These are phyloP conservation scores for Fusarium pseudonygamai DNA, from an alignment of 2,329 filamentous ascomycete genomes.

Conservation along the genomic window DNA sequence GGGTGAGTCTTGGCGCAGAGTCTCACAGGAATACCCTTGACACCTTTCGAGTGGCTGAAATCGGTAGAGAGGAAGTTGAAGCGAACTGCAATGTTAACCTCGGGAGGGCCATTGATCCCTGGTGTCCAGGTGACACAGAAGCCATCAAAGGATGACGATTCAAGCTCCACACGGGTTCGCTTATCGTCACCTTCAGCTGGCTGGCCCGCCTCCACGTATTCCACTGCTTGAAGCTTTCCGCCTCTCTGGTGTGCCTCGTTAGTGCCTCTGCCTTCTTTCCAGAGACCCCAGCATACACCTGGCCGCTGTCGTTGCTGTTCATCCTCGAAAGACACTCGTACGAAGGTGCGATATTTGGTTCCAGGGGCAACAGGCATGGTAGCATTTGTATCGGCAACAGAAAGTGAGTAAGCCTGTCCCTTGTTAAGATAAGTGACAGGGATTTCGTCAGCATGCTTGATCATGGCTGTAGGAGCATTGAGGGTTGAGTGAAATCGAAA, in stretches of 20 bases:
- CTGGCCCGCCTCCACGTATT: slow-evolving; percentile 80
- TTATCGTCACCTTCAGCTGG: slow-evolving; percentile 71
- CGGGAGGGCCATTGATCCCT: slow-evolving; percentile 71
- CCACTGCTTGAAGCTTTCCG: slow-evolving; percentile 91
- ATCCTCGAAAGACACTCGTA: slow-evolving; percentile 97
- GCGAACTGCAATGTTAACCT: slow-evolving; percentile 88
- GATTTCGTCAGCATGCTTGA: slow-evolving; percentile 87
- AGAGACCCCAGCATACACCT: slow-evolving; percentile 83
- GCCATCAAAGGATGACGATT: slow-evolving; percentile 87
- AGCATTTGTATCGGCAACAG: slow-evolving; percentile 80
- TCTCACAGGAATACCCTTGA: slow-evolving; percentile 95
- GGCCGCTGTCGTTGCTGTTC: slow-evolving; percentile 90
- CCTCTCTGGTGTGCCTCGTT: slow-evolving; percentile 95
- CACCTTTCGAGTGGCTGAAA: slow-evolving; percentile 98
- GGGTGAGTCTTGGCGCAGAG: slow-evolving; percentile 90
- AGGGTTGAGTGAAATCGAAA: slow-evolving; percentile 92
- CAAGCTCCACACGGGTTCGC: slow-evolving; percentile 74
- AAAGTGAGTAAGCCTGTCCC: slow-evolving; percentile 90
- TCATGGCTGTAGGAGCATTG: slow-evolving; percentile 96
- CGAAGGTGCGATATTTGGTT: slow-evolving; percentile 84
- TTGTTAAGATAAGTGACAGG: slow-evolving; percentile 99
- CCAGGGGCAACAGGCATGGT: slow-evolving; percentile 66
- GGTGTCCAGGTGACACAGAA: slow-evolving; percentile 93
- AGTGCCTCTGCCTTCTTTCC: slow-evolving; percentile 96
- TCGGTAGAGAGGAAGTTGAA: slow-evolving; percentile 99